Evolutionary conservation across 129 eudicot genomes (phyloP), one percentile per base, ranked within the genome.

Genomic region (Tagetes erecta): DNA sequence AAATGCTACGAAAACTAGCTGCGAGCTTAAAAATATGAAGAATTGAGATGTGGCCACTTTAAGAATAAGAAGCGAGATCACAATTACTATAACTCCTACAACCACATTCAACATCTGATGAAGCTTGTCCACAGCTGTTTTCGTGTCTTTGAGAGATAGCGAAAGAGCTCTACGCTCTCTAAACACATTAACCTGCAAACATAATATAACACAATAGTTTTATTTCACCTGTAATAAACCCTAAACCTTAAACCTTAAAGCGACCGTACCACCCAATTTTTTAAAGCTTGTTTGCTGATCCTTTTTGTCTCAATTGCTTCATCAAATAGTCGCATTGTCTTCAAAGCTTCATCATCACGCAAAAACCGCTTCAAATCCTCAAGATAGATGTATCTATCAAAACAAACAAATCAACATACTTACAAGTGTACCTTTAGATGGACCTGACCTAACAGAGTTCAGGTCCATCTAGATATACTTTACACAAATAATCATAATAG

Each of bases 251-350:
- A 20, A 20, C 27, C 27, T 20, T 20, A 30, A 11, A 80, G 5
- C 38, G 39, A 3, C 40, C 70, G 10, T 77, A 87, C 92, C 87
- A 87, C 85, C 92, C 89, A 91, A 65, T 80, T 86, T 80, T 84
- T 87, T 12, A 87, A 62, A 39, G 80, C 77, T 31, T 67, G 55
- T 52, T 80, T 84, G 76, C 89, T 87, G 6, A 87, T 70, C 38
- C 87, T 82, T 67, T 82, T 79, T 34, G 47, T 35, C 52, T 76
- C 89, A 38, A 44, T 64, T 52, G 79, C 81, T 68, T 74, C 92
- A 44, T 87, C 85, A 70, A 87, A 84, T 67, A 87, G 80, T 56
- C 71, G 60, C 45, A 84, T 49, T 12, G 89, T 87, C 78, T 71
- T 87, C n/a, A 52, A 49, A 36, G 89, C 89, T 72, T 87, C 92